A percentile compares a stretch with the other conserved stretches of the same genome.
Conservation (phyloP, 306 rosid genomes). For the Urtica urens region DNA sequence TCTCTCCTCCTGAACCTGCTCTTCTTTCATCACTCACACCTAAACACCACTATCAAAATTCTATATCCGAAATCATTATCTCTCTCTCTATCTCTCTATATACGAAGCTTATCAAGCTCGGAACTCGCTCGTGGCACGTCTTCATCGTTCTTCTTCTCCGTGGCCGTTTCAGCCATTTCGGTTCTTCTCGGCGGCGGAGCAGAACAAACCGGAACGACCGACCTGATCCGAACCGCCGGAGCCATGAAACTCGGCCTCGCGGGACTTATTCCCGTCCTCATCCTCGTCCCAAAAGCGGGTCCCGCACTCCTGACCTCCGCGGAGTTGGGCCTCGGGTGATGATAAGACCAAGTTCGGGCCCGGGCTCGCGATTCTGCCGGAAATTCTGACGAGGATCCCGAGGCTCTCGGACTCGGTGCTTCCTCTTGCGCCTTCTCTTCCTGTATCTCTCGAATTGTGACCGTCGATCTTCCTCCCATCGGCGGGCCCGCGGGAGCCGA, state of each 20-base stretch:
- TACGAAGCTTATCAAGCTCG: constrained; percentile 32
- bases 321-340: too few species aligned
- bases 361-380: constrained; percentile 10
- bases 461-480: constrained; percentile 43
- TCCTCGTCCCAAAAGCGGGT: constrained; percentile 34
- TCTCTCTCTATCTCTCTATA: constrained; percentile 18
- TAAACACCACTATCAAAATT: constrained; percentile 6
- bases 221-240: constrained; percentile 65
- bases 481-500: constrained; percentile 38
- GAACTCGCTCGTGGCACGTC: constrained; percentile 26
- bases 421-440: constrained; percentile 51
- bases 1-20: constrained; percentile 14
- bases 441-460: constrained; percentile 67
- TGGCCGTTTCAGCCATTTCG: too few species aligned
- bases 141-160: constrained; percentile 25
- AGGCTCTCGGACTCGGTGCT: constrained; percentile 18
- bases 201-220: constrained; percentile 76
- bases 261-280: constrained; percentile 34
- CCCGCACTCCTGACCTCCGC: constrained; percentile 22
- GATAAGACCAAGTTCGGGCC: too few species aligned
- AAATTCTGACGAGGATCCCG: constrained; percentile 24
- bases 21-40: constrained; percentile 18
- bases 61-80: constrained; percentile 4
- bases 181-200: constrained; percentile 55
- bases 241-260: constrained; percentile 41